Base-by-base conservation (phyloP, 169 alveolate species). In the Fabrea salina region DNA sequence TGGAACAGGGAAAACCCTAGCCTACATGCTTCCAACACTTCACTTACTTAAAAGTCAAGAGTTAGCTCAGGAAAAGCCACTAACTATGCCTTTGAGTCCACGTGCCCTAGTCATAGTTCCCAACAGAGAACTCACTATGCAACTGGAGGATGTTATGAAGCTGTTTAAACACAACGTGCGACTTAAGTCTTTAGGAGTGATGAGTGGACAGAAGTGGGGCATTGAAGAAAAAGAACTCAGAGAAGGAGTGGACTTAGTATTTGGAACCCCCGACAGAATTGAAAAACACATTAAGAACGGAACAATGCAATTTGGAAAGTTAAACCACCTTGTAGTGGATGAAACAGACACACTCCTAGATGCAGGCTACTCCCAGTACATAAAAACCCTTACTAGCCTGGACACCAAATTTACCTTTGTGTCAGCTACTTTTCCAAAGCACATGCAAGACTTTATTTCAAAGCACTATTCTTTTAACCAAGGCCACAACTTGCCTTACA, bases 201-300 rank as follows among this genome's bases (percentile, higher is more conserved):
- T 71, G 74, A 8, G 30, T 16, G 93, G 90, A 30, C 82, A 91
- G 27, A 96, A 94, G 71, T 92, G 91, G 25, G 87, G 94, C 66
- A 80, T 89, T n/a, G 98, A 97, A 75, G 50, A 94, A 75, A 80
- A 87, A 47, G 98, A 95, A 44, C 76, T 97, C 51, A 98, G 95
- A 75, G 84, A 51, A 11, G 99, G 99, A 11, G 96, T 97, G 13
- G 99, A 96, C 74, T 93, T 97, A 4, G 83, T 96, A 39, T 97
- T 96, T 30, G 99, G 98, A 32, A 95, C 98, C 30, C 99, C 99
- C 2, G 99, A 99, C 19, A 86, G 99, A 37, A 85, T 97, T 39
- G 86, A 91, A 30, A 98, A 97, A 50, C 84, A 95, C 39, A 82
- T 96, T 57, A 93, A 91, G 41, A 77, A 90, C 57, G 86, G 95